Percentiles rank a stretch among this genome's conserved stretches.
These are phyloP conservation scores for Globisporangium solare DNA, from an alignment of 352 stramenopile species.

Conservation along the genomic window DNA sequence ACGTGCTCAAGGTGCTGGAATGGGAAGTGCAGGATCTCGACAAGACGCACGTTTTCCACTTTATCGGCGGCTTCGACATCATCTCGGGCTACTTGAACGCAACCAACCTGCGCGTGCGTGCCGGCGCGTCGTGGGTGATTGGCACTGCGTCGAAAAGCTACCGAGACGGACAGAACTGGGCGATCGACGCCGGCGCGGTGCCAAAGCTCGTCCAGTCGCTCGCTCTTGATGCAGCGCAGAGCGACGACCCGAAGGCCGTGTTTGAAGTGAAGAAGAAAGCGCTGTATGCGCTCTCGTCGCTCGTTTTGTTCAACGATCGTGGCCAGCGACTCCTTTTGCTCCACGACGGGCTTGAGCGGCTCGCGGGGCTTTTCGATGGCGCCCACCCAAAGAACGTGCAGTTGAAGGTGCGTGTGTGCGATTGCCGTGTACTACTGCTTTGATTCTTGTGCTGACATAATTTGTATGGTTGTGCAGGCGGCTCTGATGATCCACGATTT, in stretches of 20 bases:
- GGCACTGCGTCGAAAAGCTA: conserved; percentile 83
- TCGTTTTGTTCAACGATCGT: conserved; percentile 64
- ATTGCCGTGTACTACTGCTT: neutral
- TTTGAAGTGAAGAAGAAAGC: conserved; percentile 83
- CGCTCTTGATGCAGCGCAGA: conserved; percentile 20
- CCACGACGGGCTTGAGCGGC: conserved; percentile 31
- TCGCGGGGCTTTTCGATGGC: conserved; percentile 40
- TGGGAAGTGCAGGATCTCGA: conserved; percentile 87
- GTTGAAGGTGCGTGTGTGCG: conserved; percentile 44
- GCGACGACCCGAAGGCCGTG: conserved; percentile 16
- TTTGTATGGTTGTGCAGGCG: conserved; percentile 17
- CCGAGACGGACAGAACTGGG: conserved; percentile 76
- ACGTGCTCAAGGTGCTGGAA: conserved; percentile 65
- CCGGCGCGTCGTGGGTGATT: conserved; percentile 62
- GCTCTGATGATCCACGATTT: conserved; percentile 72
- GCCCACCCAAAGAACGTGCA: conserved; percentile 42
- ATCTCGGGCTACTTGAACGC: conserved; percentile 71
- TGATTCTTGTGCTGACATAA: neutral
- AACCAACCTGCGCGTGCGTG: conserved; percentile 54
- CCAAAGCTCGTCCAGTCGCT: conserved; percentile 64
- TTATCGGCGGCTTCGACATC: conserved; percentile 74
- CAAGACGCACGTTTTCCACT: conserved; percentile 86
- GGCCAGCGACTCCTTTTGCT: conserved; percentile 59
- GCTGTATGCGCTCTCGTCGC: conserved; percentile 71
- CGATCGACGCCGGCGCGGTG: conserved; percentile 67